Percentiles rank a stretch among this genome's conserved stretches.
phyloP scores from a whole-genome alignment of 352 stramenopile species.

The Pythium aquatile region DNA sequence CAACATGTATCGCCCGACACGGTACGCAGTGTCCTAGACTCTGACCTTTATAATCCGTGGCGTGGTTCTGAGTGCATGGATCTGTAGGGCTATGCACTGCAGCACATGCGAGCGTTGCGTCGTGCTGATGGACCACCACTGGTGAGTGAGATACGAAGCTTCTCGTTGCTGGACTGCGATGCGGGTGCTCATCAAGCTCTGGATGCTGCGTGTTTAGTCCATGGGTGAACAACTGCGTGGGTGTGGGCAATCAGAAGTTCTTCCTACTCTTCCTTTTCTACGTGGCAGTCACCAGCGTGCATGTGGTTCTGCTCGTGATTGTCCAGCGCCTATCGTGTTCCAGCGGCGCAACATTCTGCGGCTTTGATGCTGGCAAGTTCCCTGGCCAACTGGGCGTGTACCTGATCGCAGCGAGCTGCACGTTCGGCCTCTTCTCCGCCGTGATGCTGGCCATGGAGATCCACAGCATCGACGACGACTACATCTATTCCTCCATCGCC shows the following conservation, averaged over 20 bases:
- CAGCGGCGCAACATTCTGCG: conserved; percentile 40
- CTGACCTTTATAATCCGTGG: neutral
- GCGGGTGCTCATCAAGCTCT: neutral
- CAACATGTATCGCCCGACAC: conserved; percentile 68
- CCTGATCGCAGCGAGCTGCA: conserved; percentile 58
- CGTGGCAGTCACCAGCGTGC: conserved; percentile 53
- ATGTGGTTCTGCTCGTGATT: conserved; percentile 52
- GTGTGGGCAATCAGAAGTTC: conserved; percentile 77
- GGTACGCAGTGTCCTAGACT: conserved; percentile 30
- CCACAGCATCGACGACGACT: conserved; percentile 64
- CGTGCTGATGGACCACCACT: conserved; percentile 83
- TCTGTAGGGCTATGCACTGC: conserved; percentile 67
- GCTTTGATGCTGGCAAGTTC: conserved; percentile 54
- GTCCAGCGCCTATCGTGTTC: conserved; percentile 51
- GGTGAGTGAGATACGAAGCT: conserved; percentile 37
- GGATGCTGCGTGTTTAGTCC: conserved; percentile 36
- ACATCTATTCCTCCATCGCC: conserved; percentile 42
- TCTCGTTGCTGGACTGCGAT: neutral
- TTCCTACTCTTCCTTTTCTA: conserved; percentile 85
- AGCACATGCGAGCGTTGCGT: conserved; percentile 75
- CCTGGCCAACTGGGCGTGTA: conserved; percentile 64
- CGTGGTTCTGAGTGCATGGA: neutral
- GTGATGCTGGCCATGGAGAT: conserved; percentile 82
- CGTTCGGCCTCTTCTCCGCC: conserved; percentile 76
- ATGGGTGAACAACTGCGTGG: conserved; percentile 88